Evolutionary conservation across 192 early-diverging fungal species (phyloP).

Genomic region (Globomyces pollinis-pini): DNA sequence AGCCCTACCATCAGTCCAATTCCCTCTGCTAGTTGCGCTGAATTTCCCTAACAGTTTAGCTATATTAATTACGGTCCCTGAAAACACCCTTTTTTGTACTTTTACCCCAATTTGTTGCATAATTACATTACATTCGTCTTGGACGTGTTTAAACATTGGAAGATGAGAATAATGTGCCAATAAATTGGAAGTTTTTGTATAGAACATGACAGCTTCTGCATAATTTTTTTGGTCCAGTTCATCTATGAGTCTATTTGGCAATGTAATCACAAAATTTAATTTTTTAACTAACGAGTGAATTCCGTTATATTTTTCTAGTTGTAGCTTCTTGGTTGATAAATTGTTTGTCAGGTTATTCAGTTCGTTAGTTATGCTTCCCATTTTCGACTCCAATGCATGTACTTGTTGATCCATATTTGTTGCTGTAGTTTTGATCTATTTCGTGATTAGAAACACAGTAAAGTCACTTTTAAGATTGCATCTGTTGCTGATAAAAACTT

Average conservation of each 20-base stretch:
- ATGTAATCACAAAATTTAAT: conserved; percentile 82
- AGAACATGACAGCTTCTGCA: conserved; percentile 69
- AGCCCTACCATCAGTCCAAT: conserved; percentile 5
- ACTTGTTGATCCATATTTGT: conserved; percentile 83
- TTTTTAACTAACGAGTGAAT: conserved; percentile 67
- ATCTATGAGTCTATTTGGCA: conserved; percentile 65
- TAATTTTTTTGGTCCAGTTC: conserved; percentile 52
- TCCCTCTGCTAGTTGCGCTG: neutral
- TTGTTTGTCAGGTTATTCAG: conserved; percentile 45
- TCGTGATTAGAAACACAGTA: too few species aligned
- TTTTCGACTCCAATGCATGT: conserved; percentile 59
- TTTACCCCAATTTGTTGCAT: conserved; percentile 62
- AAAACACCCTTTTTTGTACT: conserved; percentile 37
- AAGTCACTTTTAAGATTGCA: conserved; percentile 74
- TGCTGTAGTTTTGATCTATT: conserved; percentile 74
- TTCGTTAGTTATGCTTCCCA: conserved; percentile 52
- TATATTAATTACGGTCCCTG: too few species aligned
- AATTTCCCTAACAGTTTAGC: too few species aligned
- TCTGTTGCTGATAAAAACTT: conserved; percentile 94
- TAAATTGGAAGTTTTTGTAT: conserved; percentile 60
- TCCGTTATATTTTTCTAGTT: conserved; percentile 63
- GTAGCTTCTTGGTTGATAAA: conserved; percentile 59
- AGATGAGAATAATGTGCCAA: conserved; percentile 72
- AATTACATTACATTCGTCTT: conserved; percentile 69
- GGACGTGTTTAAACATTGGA: conserved; percentile 69